Evolutionary conservation across 2,329 filamentous ascomycete species (phyloP).

Genomic region (Aspergillus latus): DNA sequence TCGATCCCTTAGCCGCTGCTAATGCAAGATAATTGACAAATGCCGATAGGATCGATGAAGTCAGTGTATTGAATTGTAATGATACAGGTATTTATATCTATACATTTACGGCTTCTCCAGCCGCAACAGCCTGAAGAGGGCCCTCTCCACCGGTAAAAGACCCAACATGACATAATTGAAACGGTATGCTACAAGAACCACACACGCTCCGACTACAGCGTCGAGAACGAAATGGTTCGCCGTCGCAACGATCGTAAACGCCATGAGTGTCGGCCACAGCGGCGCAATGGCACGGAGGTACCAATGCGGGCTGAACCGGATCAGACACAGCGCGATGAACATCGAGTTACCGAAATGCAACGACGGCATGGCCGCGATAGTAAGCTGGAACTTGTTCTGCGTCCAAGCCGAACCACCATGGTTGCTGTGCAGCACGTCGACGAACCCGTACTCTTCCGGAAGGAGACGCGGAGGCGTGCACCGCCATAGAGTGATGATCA

Average conservation of each 20-base stretch:
- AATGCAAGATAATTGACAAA: background rate
- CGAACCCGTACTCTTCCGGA: conserved; percentile 44
- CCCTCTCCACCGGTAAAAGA: conserved; percentile 25
- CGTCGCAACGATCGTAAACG: conserved; percentile 62
- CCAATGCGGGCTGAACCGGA: conserved; percentile 44
- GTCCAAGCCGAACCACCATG: conserved; percentile 38
- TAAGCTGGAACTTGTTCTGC: conserved; percentile 49
- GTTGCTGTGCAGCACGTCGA: conserved; percentile 46
- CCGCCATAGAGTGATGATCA: conserved; percentile 49
- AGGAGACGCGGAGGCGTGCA: conserved; percentile 53
- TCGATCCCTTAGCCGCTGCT: background rate
- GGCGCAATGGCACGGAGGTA: conserved; percentile 39
- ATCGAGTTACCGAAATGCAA: conserved; percentile 47
- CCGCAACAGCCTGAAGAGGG: conserved; percentile 20
- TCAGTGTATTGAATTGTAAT: background rate
- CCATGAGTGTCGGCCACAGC: conserved; percentile 48
- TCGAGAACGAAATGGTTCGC: conserved; percentile 69
- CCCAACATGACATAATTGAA: conserved; percentile 25
- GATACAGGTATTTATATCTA: background rate
- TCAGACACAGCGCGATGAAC: conserved; percentile 30
- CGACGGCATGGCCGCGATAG: conserved; percentile 53
- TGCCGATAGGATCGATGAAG: background rate
- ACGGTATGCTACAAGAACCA: conserved; percentile 25
- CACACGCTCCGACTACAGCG: conserved; percentile 59
- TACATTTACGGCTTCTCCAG: conserved; percentile 27